Evolutionary conservation across 2,329 filamentous ascomycete species (phyloP).

Genomic region (Raffaelea arxii): DNA sequence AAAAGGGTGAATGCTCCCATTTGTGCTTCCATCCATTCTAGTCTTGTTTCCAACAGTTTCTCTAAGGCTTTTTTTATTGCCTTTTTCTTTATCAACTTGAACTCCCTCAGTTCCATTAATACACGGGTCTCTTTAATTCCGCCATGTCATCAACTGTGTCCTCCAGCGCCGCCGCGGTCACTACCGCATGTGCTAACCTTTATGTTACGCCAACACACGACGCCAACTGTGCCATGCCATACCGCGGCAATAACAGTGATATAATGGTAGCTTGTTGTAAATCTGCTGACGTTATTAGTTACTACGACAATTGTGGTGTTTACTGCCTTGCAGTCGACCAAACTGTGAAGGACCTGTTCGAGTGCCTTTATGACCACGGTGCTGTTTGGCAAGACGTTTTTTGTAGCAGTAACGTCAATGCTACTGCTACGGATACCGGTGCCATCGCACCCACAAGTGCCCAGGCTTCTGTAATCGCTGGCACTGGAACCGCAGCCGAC

Average conservation of each 20-base stretch:
- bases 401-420: slow-evolving; percentile 1
- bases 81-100: background rate
- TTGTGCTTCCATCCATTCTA: no score
- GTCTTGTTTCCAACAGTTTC: no score
- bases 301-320: slow-evolving; percentile 4
- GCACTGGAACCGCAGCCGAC: background rate
- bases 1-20: no score
- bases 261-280: slow-evolving; percentile 2
- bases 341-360: slow-evolving; percentile 1
- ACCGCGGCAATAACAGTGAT: slow-evolving; percentile 5
- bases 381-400: slow-evolving; percentile 3
- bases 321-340: slow-evolving; percentile 6
- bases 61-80: no score
- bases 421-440: background rate
- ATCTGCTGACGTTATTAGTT: slow-evolving; percentile 1
- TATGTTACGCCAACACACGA: slow-evolving; percentile 2
- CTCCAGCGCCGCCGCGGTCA: background rate
- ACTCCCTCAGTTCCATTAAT: background rate
- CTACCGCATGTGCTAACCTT: background rate
- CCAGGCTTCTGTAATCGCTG: background rate
- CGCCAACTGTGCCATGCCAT: slow-evolving; percentile 5
- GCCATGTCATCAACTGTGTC: background rate
- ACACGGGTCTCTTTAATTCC: background rate
- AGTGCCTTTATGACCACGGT: slow-evolving; percentile 2
- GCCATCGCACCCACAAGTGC: background rate